Percentiles rank a stretch among this genome's conserved stretches.
Evolutionary conservation across 1,284 basidiomycete species (phyloP).

Genomic region (Naganishia sp.): DNA sequence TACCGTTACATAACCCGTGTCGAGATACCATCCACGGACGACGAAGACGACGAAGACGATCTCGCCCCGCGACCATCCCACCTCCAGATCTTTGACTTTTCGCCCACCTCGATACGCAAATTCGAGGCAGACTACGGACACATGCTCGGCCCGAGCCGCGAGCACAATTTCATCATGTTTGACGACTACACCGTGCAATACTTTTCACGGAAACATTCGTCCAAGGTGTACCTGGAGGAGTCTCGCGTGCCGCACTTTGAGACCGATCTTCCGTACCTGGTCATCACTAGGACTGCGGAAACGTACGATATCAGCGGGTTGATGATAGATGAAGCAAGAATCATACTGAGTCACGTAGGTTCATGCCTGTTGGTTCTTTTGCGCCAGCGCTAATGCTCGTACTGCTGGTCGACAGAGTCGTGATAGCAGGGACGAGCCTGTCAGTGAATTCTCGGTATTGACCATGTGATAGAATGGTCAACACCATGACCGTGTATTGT

Average conservation of each 20-base stretch:
- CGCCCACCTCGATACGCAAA: conserved; percentile 19
- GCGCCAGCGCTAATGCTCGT: neutral
- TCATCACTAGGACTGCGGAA: conserved; percentile 20
- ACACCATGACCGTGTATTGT: neutral
- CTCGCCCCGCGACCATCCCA: conserved; percentile 6
- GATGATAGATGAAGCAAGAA: conserved; percentile 27
- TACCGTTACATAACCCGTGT: conserved; percentile 46
- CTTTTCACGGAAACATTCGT: conserved; percentile 5
- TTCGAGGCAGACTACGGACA: conserved; percentile 19
- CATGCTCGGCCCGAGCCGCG: conserved; percentile 16
- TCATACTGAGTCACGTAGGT: conserved; percentile 28
- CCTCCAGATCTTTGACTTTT: conserved; percentile 27
- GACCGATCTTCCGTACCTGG: conserved; percentile 18
- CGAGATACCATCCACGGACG: conserved; percentile 13
- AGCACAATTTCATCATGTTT: conserved; percentile 17
- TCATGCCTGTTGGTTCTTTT: neutral
- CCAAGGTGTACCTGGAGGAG: conserved; percentile 22
- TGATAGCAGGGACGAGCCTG: neutral
- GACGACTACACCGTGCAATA: conserved; percentile 19
- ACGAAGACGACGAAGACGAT: conserved; percentile 24
- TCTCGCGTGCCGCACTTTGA: conserved; percentile 17
- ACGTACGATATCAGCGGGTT: conserved; percentile 13
- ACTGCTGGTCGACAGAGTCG: neutral
- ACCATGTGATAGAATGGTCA: conserved; percentile 6
- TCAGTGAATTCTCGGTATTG: conserved; percentile 13